Percentiles rank a stretch among this genome's conserved stretches.
These are phyloP conservation scores for Peronospora tabacina DNA, from an alignment of 352 stramenopile species.

Conservation along the genomic window DNA sequence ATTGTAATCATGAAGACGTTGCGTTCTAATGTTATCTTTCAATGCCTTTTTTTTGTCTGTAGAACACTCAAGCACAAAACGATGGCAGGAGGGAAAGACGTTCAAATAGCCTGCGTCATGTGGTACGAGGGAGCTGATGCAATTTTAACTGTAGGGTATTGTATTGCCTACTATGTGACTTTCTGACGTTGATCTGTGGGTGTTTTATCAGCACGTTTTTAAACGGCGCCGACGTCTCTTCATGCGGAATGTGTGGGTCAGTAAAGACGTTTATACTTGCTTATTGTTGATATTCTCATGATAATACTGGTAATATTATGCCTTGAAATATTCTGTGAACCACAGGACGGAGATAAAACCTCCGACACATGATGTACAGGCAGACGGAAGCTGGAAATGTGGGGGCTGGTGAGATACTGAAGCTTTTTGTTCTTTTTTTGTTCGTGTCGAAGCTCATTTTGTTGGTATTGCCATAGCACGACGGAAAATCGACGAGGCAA, in stretches of 20 bases:
- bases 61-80: conserved; percentile 45
- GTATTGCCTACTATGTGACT: not conserved
- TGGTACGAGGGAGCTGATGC: conserved; percentile 31
- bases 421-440: not conserved
- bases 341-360: conserved; percentile 48
- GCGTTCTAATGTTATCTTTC: not conserved
- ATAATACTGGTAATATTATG: not conserved
- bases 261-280: not conserved
- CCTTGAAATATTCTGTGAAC: not conserved
- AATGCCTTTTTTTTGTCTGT: not conserved
- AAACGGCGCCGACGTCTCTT: conserved; percentile 42
- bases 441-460: not conserved
- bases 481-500: conserved; percentile 52
- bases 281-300: not conserved
- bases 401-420: conserved; percentile 45
- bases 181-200: conserved; percentile 2
- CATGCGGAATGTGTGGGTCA: conserved; percentile 70
- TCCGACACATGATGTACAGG: conserved; percentile 60
- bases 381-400: conserved; percentile 65
- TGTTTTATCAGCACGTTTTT: conserved; percentile 49
- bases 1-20: not conserved
- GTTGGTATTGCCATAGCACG: conserved; percentile 20
- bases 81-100: conserved; percentile 46
- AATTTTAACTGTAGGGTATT: not conserved
- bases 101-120: conserved; percentile 43